Evolutionary conservation across 768 basidiomycete genomes (phyloP).

Genomic region (Hydnomerulius pinastri): DNA sequence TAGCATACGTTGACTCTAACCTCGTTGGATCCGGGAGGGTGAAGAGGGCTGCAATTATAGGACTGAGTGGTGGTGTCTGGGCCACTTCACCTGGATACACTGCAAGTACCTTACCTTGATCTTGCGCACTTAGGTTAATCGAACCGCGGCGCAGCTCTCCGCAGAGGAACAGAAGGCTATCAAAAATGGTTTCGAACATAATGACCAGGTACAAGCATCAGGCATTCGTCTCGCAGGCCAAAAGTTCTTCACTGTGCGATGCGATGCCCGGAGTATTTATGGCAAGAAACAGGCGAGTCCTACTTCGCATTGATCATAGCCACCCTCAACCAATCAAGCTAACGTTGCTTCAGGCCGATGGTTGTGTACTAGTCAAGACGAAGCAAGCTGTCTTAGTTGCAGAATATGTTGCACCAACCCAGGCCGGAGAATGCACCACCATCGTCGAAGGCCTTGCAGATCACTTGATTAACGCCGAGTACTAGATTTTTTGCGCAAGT

Average conservation of each 20-base stretch:
- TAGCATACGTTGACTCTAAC: constrained; percentile 82
- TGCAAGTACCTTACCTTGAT: constrained; percentile 5
- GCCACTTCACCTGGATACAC: constrained; percentile 24
- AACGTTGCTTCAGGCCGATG: constrained; percentile 58
- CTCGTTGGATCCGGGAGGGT: constrained; percentile 76
- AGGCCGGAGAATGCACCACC: constrained; percentile 64
- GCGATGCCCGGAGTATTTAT: constrained; percentile 55
- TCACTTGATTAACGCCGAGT: constrained; percentile 65
- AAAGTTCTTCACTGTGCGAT: constrained; percentile 75
- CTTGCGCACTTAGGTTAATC: not conserved
- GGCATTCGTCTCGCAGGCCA: constrained; percentile 66
- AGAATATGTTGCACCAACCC: constrained; percentile 66
- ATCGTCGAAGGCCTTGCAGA: constrained; percentile 74
- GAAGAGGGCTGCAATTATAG: constrained; percentile 59
- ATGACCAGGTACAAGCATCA: constrained; percentile 42
- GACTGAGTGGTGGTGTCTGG: constrained; percentile 31
- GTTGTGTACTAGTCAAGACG: constrained; percentile 74
- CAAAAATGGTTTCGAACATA: constrained; percentile 44
- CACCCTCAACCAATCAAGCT: constrained; percentile 1
- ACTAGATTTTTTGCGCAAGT: constrained; percentile 39
- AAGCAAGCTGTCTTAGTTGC: constrained; percentile 83
- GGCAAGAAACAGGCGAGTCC: constrained; percentile 76
- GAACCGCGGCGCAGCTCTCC: constrained; percentile 16
- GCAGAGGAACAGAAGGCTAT: constrained; percentile 26
- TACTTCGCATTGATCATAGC: not conserved